These are phyloP conservation scores for Thielaviopsis populi DNA, from an alignment of 2,329 filamentous ascomycete genomes.

Conservation along the genomic window DNA sequence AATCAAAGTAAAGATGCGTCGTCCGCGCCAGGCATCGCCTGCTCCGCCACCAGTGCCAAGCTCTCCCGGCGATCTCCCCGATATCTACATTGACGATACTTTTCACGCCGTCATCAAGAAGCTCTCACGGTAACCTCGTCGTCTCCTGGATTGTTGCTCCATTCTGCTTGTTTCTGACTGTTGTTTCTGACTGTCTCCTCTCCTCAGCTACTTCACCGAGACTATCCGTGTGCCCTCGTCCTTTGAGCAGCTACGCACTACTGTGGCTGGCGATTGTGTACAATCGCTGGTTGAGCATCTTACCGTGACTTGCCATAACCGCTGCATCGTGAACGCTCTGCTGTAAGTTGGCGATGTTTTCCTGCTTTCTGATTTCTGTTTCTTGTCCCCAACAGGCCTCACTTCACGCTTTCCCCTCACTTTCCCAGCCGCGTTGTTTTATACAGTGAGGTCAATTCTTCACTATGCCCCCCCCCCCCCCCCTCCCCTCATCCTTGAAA, in stretches of 20 bases:
- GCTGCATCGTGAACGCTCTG: slow-evolving; percentile 55
- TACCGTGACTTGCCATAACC: slow-evolving; percentile 47
- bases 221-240: slow-evolving; percentile 49
- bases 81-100: slow-evolving; percentile 23
- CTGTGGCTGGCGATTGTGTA: slow-evolving; percentile 43
- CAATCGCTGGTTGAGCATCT: slow-evolving; percentile 49
- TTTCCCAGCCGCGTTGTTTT: background rate
- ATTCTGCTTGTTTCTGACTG: no score
- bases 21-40: slow-evolving; percentile 6
- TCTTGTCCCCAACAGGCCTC: background rate
- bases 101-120: slow-evolving; percentile 43
- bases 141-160: background rate
- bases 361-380: background rate
- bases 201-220: slow-evolving; percentile 44
- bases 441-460: background rate
- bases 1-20: slow-evolving; percentile 17
- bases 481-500: background rate
- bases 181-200: background rate
- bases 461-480: background rate
- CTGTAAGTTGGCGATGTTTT: slow-evolving; percentile 37
- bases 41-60: slow-evolving; percentile 4
- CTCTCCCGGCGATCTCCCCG: slow-evolving; percentile 22
- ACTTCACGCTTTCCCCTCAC: background rate
- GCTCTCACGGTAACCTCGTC: slow-evolving; percentile 38
- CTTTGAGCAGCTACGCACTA: slow-evolving; percentile 60